Evolutionary conservation across 225 moss, liverwort and hornwort genomes (phyloP).

Genomic region (Pleurozium schreberi): DNA sequence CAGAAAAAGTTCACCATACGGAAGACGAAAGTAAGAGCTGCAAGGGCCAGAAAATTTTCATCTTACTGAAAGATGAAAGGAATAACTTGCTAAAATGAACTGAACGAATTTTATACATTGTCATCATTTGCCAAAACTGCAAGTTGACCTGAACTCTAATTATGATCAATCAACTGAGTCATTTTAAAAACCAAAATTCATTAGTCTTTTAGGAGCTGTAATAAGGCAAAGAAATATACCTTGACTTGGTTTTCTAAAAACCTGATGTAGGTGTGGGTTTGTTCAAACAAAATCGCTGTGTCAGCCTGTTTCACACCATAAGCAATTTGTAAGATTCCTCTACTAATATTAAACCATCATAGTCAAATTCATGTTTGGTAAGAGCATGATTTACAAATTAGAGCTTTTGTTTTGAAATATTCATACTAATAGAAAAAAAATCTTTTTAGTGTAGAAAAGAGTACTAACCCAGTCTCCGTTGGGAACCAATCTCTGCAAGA

Average conservation of each 20-base stretch:
- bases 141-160: too few relatives aligned
- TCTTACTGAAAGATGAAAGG: too few relatives aligned
- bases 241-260: neutral
- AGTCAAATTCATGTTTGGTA: too few relatives aligned
- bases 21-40: too few relatives aligned
- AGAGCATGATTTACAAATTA: too few relatives aligned
- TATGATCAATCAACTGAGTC: too few relatives aligned
- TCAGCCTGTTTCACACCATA: neutral
- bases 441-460: neutral
- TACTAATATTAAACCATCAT: too few relatives aligned
- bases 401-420: neutral
- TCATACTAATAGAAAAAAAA: neutral
- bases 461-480: neutral
- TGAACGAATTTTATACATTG: neutral
- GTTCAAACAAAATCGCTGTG: neutral
- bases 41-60: too few relatives aligned
- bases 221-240: neutral
- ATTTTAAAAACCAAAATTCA: too few relatives aligned
- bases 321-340: neutral
- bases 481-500: neutral
- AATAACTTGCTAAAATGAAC: neutral
- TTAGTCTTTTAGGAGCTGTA: too few relatives aligned
- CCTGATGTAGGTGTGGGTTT: neutral
- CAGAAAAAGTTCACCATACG: too few relatives aligned
- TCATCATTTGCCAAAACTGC: neutral